A percentile compares a stretch with the other conserved stretches of the same genome.
Conservation (phyloP, 495 filamentous ascomycete species). For the Penicillium simplicissimum region DNA sequence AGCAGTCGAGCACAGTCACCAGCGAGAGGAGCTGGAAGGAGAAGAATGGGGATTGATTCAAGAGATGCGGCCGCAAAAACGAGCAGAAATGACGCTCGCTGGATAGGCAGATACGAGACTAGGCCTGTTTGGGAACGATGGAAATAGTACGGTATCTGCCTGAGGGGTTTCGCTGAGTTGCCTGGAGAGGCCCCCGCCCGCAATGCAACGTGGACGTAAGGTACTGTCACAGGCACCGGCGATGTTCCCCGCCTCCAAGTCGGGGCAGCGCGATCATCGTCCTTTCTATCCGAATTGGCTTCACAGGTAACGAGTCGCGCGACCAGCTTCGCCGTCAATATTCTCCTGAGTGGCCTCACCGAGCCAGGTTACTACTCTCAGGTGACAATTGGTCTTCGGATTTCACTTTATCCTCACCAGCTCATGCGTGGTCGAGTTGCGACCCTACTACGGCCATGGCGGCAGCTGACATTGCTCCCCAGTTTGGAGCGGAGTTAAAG, state of each 20-base stretch:
- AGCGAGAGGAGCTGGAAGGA: background rate
- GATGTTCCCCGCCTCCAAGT: slow-evolving; percentile 38
- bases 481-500: slow-evolving; percentile 91
- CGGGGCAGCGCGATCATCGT: slow-evolving; percentile 25
- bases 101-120: background rate
- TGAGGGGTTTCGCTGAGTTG: background rate
- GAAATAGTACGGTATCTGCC: slow-evolving; percentile 8
- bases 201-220: slow-evolving; percentile 24
- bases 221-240: slow-evolving; percentile 39
- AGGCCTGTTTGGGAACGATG: background rate
- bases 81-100: slow-evolving; percentile 8
- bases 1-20: background rate
- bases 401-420: background rate
- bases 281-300: slow-evolving; percentile 22
- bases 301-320: background rate
- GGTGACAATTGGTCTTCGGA: background rate
- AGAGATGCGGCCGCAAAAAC: slow-evolving; percentile 6
- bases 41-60: background rate
- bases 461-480: slow-evolving; percentile 70
- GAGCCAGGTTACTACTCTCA: background rate
- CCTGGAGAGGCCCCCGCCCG: background rate
- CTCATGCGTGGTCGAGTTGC: slow-evolving; percentile 26
- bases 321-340: background rate
- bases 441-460: slow-evolving; percentile 57
- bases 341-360: background rate